Conservation (phyloP, 805 yeast species). For the Yarrowia sp. region DNA sequence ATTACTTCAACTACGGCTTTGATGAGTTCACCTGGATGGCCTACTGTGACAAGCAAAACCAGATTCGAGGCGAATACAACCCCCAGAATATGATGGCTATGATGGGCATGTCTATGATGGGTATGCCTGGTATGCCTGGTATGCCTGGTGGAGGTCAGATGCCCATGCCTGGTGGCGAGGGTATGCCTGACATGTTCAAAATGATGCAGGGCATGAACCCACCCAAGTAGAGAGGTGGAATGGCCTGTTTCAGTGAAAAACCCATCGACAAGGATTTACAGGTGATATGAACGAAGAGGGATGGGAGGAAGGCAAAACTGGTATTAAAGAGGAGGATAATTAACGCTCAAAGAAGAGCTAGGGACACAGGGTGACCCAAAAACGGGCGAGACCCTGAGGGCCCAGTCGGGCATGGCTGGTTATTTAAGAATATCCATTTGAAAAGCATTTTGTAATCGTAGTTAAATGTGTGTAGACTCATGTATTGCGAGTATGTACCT, state of each 20-base stretch:
- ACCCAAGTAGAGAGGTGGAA: not conserved
- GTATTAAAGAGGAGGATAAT: slow-evolving; percentile 3
- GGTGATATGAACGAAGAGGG: not conserved
- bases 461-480: too few species aligned
- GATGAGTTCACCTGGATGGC: slow-evolving; percentile 96
- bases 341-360: slow-evolving; percentile 18
- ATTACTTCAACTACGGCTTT: slow-evolving; percentile 94
- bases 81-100: slow-evolving; percentile 66
- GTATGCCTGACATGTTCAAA: slow-evolving; percentile 21
- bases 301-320: not conserved
- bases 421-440: slow-evolving; percentile 24
- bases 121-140: slow-evolving; percentile 30
- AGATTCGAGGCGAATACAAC: slow-evolving; percentile 70
- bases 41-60: slow-evolving; percentile 84
- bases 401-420: slow-evolving; percentile 26
- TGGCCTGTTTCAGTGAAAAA: not conserved
- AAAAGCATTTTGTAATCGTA: not conserved
- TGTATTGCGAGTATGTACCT: too few species aligned
- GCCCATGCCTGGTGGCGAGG: slow-evolving; percentile 23
- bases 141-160: slow-evolving; percentile 30
- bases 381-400: slow-evolving; percentile 16
- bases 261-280: too few species aligned
- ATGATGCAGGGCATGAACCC: slow-evolving; percentile 21
- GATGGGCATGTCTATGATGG: slow-evolving; percentile 38
- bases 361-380: slow-evolving; percentile 21